Evolutionary conservation across 2,329 filamentous ascomycete genomes (phyloP), one percentile per base, ranked within the genome.

Genomic region (Diaporthe citri): DNA sequence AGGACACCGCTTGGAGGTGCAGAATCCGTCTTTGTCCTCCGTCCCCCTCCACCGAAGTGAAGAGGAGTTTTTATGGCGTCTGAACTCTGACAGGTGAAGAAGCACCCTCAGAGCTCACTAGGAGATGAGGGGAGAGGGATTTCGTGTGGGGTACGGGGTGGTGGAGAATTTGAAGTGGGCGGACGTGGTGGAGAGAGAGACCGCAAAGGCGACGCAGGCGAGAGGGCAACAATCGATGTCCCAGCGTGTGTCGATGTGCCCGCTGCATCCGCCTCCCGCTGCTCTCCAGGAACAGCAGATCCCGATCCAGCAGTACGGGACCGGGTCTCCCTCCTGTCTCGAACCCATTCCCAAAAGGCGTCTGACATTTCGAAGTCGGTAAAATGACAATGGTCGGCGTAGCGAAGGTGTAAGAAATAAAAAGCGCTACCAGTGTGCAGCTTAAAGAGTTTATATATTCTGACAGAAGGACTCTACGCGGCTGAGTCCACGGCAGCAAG

Each of bases 401-500:
- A 64, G 60, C 56, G 43, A 25, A n/a, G n/a, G n/a, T n/a, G n/a
- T n/a, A n/a, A n/a, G n/a, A n/a, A n/a, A n/a, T n/a, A n/a, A n/a
- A n/a, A n/a, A n/a, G n/a, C n/a, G n/a, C n/a, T n/a, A n/a, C n/a
- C n/a, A n/a, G n/a, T n/a, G n/a, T n/a, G n/a, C n/a, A n/a, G n/a
- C n/a, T n/a, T n/a, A n/a, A n/a, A n/a, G n/a, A n/a, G n/a, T n/a
- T n/a, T n/a, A n/a, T n/a, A n/a, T n/a, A n/a, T n/a, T n/a, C n/a
- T n/a, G n/a, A n/a, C n/a, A n/a, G n/a, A n/a, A 39, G 43, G 39
- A 70, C 56, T 43, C 73, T 31, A 25, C 36, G 73, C 52, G 73
- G 67, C 66, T 59, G 73, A 51, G 43, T 71, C 73, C 73, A 74
- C 66, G 66, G 73, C 73, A 74, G 66, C 67, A 74, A 71, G 73